A percentile compares a stretch with the other conserved stretches of the same genome.
Evolutionary conservation across 768 basidiomycete species (phyloP).

Genomic region (Suillus subluteus): DNA sequence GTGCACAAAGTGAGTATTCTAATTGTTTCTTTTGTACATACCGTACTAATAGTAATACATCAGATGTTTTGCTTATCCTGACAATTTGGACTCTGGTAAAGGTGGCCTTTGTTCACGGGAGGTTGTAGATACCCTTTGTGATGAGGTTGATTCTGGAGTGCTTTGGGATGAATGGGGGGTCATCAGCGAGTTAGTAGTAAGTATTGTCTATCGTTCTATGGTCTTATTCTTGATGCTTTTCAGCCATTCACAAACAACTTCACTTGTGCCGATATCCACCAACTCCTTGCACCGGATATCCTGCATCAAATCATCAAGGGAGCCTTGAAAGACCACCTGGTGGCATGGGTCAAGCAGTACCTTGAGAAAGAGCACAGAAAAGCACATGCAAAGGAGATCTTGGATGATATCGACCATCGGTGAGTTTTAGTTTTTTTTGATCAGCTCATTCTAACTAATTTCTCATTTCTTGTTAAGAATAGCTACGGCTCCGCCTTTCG

Average conservation of each 20-base stretch:
- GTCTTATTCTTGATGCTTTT: neutral
- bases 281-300: neutral
- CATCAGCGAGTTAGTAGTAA: neutral
- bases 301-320: neutral
- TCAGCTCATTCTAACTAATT: too few relatives aligned
- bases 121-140: neutral
- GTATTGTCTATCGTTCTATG: neutral
- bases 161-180: neutral
- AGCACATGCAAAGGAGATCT: too few relatives aligned
- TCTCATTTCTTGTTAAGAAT: too few relatives aligned
- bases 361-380: too few relatives aligned
- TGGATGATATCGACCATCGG: too few relatives aligned
- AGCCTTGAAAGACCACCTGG: neutral
- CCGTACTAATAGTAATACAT: neutral
- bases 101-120: too few relatives aligned
- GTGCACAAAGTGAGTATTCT: conserved; percentile 36
- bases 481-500: too few relatives aligned
- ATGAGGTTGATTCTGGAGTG: neutral
- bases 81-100: neutral
- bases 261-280: neutral
- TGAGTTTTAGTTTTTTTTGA: too few relatives aligned
- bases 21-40: accelerated
- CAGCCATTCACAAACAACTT: neutral
- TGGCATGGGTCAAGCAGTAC: neutral
- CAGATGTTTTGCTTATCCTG: neutral